Base-by-base conservation (phyloP, 1,139 yeast genomes). In the Debaryomyces coudertii region DNA sequence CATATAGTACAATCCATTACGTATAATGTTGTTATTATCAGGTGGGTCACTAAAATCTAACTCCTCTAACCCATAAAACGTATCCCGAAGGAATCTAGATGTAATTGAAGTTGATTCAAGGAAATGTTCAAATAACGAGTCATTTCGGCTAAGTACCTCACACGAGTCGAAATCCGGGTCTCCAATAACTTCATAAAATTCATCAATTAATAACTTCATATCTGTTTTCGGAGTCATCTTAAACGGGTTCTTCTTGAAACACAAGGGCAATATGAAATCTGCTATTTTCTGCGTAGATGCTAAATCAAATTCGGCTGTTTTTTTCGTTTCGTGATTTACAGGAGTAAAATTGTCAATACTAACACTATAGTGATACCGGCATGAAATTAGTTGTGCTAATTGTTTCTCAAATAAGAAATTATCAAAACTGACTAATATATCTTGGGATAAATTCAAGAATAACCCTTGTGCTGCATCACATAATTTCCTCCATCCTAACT, bases 341-440 rank as follows among this genome's bases (percentile, higher is more conserved):
- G 96, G 90, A 4, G 71, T 69, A 53, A 80, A 81, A 5, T 73
- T 73, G 16, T 83, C 90, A 18, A 82, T 73, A 1, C 83, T 71
- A 2, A 90, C 68, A 2, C 75, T 70, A 47, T 88, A 76, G 36
- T 89, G 95, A 57, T 85, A 90, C 9, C 89, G 76, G 61, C 99
- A 93, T 51, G 83, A 77, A 18, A 93, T 68, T 28, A 90, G 74
- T 57, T 93, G 98, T 7, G 88, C 70, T 44, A 89, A 63, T 45
- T 90, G 90, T 37, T 74, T 68, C 49, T 85, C 84, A 20, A 48
- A 47, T 3, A 45, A 40, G 2, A 60, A 56, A 57, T 78, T 68
- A 7, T 75, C 68, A 23, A 77, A 65, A 1, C 68, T 57, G 5
- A 82, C 67, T 22, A 90, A 66, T 15, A 79, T 71, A 14, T 72